These are phyloP conservation scores for Arthromyces matolae DNA, from an alignment of 768 basidiomycete species.

Conservation along the genomic window DNA sequence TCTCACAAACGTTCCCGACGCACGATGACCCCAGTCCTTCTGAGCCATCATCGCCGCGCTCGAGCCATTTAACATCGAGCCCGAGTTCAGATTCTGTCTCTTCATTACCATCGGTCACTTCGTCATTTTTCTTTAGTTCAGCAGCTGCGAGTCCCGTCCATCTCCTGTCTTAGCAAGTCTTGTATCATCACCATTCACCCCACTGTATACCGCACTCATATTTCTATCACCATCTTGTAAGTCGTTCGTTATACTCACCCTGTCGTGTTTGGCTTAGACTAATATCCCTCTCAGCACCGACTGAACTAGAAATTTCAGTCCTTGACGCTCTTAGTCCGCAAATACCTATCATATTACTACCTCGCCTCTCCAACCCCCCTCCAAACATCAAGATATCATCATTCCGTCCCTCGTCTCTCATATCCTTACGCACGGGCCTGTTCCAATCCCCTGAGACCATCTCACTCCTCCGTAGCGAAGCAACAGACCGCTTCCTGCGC, in stretches of 20 bases:
- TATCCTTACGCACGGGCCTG: slow-evolving; percentile 53
- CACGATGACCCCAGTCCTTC: slow-evolving; percentile 24
- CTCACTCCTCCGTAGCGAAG: slow-evolving; percentile 54
- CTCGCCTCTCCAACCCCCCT: slow-evolving; percentile 33
- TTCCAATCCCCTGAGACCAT: slow-evolving; percentile 65
- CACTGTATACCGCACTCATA: slow-evolving; percentile 59
- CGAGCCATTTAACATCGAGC: slow-evolving; percentile 59
- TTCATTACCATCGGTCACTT: slow-evolving; percentile 40
- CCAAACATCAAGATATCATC: slow-evolving; percentile 42
- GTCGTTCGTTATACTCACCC: too few relatives aligned
- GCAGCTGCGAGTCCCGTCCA: slow-evolving; percentile 64
- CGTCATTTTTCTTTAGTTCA: slow-evolving; percentile 68
- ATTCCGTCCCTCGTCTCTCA: slow-evolving; percentile 50
- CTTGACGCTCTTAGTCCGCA: slow-evolving; percentile 48
- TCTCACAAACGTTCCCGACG: slow-evolving; percentile 14
- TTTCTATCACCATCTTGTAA: slow-evolving; percentile 49
- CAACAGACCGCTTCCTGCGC: slow-evolving; percentile 63
- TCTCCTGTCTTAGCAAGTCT: slow-evolving; percentile 48
- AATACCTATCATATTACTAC: slow-evolving; percentile 56
- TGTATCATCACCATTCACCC: slow-evolving; percentile 54
- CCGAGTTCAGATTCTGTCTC: slow-evolving; percentile 60
- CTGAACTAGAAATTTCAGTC: slow-evolving; percentile 39
- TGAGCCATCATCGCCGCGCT: slow-evolving; percentile 45
- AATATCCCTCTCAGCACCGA: slow-evolving; percentile 25
- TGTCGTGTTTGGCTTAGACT: slow-evolving; percentile 2